phyloP scores from a whole-genome alignment of 164 flowering plant genomes.

The Sedum album region DNA sequence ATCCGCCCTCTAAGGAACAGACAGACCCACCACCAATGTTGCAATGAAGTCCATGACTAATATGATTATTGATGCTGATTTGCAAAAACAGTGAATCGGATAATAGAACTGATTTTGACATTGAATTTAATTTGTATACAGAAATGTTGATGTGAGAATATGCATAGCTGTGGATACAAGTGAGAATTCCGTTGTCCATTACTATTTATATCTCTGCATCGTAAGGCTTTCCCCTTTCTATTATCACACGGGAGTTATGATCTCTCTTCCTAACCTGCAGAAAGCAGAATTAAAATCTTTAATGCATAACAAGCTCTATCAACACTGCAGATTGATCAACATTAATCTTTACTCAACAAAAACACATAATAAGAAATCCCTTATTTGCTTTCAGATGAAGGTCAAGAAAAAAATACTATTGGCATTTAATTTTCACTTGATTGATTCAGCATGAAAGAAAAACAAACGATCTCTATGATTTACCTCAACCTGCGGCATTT shows the following conservation, averaged over 20 bases:
- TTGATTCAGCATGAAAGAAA: neutral
- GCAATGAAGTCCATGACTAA: too few species aligned
- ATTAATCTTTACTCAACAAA: neutral
- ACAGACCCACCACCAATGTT: too few species aligned
- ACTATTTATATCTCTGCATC: neutral
- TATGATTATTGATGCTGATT: too few species aligned
- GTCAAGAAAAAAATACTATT: too few species aligned
- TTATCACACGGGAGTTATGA: slow-evolving; percentile 42
- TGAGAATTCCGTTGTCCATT: too few species aligned
- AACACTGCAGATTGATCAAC: neutral
- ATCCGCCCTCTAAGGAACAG: too few species aligned
- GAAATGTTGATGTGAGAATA: too few species aligned
- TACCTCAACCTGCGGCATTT: slow-evolving; percentile 65
- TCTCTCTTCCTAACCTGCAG: slow-evolving; percentile 59
- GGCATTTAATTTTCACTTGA: neutral
- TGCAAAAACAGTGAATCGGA: too few species aligned
- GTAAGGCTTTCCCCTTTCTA: slow-evolving; percentile 27
- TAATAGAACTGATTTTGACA: too few species aligned
- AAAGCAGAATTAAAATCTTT: neutral
- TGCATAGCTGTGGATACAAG: too few species aligned
- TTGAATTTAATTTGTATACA: too few species aligned
- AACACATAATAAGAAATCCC: too few species aligned
- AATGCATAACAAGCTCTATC: neutral
- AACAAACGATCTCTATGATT: neutral
- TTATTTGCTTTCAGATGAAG: neutral